Base-by-base conservation (phyloP, 352 stramenopile genomes). In the Pythium biforme region DNA sequence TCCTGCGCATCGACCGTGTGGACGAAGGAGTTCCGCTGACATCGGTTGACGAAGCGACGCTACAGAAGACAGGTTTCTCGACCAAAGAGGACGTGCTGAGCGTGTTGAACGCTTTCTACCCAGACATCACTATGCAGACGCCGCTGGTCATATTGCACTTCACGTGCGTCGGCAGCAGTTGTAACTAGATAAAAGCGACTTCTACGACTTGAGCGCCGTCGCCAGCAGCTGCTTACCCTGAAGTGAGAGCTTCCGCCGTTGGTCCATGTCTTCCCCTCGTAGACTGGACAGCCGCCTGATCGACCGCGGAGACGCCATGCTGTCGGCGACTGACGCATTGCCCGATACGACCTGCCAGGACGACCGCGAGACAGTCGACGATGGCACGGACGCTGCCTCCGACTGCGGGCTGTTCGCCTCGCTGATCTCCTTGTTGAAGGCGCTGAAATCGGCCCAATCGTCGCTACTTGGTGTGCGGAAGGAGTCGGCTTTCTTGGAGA, bases 61-160 rank as follows among this genome's bases (percentile, higher is more conserved):
- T 89, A 23, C 23, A 23, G 2, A 79, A 77, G 60, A 83, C 80
- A 8, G 80, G 80, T 0, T 86, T 87, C 27, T 15, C 62, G 3
- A 76, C 73, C 9, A 51, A 41, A 4, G 56, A 68, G 19, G 64
- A 87, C 8, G 63, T 90, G 45, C 59, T 87, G n/a, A 33, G 19
- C 1, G 65, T 88, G 20, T 54, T 92, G 31, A 69, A 72, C 37
- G 68, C 71, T 25, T 92, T 88, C 48, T 92, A 92, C 41, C 72
- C 74, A 14, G 33, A 71, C 34, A 69, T 92, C 34, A 77, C 73
- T 1, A 33, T 66, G 14, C 29, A 66, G 14, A 86, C 83, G 11
- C 56, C 74, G 17, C 46, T 89, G 46, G 39, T 78, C 11, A 74
- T 89, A 56, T 26, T 90, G 12, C 69, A 85, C 45, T 88, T 90